These are phyloP conservation scores for Ophiostoma ips DNA, from an alignment of 2,329 filamentous ascomycete species.

Conservation along the genomic window DNA sequence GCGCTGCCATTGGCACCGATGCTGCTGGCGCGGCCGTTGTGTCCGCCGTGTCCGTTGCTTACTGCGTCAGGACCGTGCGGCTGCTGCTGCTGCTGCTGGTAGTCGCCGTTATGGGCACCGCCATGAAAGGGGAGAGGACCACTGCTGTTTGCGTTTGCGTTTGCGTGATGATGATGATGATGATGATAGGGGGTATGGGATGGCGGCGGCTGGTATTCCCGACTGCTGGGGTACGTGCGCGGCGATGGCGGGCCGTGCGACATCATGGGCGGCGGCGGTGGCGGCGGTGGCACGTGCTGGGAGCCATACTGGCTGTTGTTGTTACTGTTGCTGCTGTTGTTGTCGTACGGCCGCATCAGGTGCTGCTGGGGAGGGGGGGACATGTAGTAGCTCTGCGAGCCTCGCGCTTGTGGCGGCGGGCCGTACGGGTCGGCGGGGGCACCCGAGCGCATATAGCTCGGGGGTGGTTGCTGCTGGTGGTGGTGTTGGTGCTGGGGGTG, in stretches of 20 bases:
- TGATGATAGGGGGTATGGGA: too few relatives aligned
- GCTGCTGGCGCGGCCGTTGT: too few relatives aligned
- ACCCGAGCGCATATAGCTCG: background rate
- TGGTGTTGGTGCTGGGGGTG: constrained; percentile 1
- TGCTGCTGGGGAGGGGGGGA: constrained; percentile 6
- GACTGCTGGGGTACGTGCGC: background rate
- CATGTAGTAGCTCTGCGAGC: constrained; percentile 10
- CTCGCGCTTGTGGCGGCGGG: background rate
- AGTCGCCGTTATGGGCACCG: too few relatives aligned
- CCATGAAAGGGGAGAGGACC: too few relatives aligned
- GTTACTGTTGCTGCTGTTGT: background rate
- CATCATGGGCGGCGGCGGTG: background rate
- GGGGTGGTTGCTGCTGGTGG: background rate
- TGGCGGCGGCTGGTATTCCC: constrained; percentile 8
- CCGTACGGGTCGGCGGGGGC: constrained; percentile 3
- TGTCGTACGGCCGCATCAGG: constrained; percentile 8
- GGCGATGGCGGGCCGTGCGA: background rate
- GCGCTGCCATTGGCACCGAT: too few relatives aligned
- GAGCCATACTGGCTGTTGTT: background rate
- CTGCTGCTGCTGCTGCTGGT: too few relatives aligned
- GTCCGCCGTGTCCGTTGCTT: too few relatives aligned
- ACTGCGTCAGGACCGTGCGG: too few relatives aligned
- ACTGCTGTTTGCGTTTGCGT: constrained; percentile 8
- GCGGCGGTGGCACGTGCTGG: background rate
- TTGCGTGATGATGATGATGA: background rate